Base-by-base conservation (phyloP, 371 early-diverging fungal species). In the Lichtheimia corymbifera region DNA sequence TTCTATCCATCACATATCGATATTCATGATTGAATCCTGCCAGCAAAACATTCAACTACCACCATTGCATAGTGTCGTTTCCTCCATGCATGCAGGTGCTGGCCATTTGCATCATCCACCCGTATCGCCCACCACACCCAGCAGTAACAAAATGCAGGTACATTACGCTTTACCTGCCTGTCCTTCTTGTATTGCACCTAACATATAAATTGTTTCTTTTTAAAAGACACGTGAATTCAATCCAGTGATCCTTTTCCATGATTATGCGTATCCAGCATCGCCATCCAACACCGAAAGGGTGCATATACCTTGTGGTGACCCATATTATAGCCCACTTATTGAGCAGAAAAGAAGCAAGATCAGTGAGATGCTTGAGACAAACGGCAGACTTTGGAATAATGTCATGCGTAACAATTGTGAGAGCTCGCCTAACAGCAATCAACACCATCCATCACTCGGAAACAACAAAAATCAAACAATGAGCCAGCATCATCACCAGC, bases 221-320 rank as follows among this genome's bases (percentile, higher is more conserved):
- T 50, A 14, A 22, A 22, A 59, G 65, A 58, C 53, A 47, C 71
- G 74, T 54, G 58, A 59, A 22, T 74, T 74, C 55, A 68, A 63
- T 42, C 74, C 74, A 24, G 67, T 74, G 61, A 74, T 74, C 25
- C 65, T 74, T n/a, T 74, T 71, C 50, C 74, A 74, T 58, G 71
- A 74, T 53, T 69, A 74, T 55, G 55, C 64, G 17, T 74, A 55
- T 68, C 28, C 66, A 68, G 43, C 65, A 71, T 28, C 58, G 55
- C 40, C 55, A 67, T 27, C 66, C 17, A 50, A 60, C 22, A 57
- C 64, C 24, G 59, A 68, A 47, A 68, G 68, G 59, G 55, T 71
- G 42, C 73, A 67, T 50, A 67, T 73, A 27, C 50, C 70, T 12
- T 67, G 58, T 52, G 68, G 68, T 40, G 74, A 74, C 59, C 74